Evolutionary conservation across 495 filamentous ascomycete genomes (phyloP).

Genomic region (Podospora conica): DNA sequence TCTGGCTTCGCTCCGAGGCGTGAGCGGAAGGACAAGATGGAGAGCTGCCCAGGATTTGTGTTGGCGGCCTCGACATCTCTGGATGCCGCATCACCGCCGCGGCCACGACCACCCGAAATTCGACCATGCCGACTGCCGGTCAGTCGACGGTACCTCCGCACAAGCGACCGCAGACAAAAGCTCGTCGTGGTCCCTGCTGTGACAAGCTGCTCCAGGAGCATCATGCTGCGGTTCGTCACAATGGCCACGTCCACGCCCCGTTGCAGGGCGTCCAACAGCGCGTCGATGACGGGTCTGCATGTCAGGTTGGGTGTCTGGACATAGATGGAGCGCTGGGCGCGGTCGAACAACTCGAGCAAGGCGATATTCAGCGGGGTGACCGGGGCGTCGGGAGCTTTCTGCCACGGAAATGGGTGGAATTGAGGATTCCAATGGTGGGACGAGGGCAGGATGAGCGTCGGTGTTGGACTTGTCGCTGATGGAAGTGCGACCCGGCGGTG

Average conservation of each 20-base stretch:
- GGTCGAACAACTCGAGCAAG: conserved; percentile 47
- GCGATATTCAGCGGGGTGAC: conserved; percentile 62
- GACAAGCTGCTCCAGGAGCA: conserved; percentile 66
- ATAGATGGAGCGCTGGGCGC: conserved; percentile 48
- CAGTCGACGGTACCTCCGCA: conserved; percentile 38
- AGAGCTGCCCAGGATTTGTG: conserved; percentile 33
- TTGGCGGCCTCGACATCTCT: conserved; percentile 29
- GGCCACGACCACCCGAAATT: not conserved
- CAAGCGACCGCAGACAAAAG: conserved; percentile 49
- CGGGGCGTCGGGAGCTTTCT: conserved; percentile 39
- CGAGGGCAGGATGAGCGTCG: conserved; percentile 60
- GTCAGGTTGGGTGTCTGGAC: conserved; percentile 71
- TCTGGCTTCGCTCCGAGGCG: not conserved
- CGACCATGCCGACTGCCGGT: not conserved
- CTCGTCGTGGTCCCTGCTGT: conserved; percentile 63
- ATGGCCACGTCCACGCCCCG: conserved; percentile 58
- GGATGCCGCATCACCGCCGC: not conserved
- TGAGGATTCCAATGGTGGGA: conserved; percentile 59
- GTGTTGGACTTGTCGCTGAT: conserved; percentile 8
- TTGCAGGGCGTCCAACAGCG: conserved; percentile 46
- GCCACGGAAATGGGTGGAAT: conserved; percentile 44
- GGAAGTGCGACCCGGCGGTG: conserved; percentile 8
- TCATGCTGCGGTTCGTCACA: conserved; percentile 59
- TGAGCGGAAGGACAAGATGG: conserved; percentile 45
- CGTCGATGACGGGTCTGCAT: conserved; percentile 47